Evolutionary conservation across 768 basidiomycete genomes (phyloP), one percentile per base, ranked within the genome.

Genomic region (Solioccasus polychromus): DNA sequence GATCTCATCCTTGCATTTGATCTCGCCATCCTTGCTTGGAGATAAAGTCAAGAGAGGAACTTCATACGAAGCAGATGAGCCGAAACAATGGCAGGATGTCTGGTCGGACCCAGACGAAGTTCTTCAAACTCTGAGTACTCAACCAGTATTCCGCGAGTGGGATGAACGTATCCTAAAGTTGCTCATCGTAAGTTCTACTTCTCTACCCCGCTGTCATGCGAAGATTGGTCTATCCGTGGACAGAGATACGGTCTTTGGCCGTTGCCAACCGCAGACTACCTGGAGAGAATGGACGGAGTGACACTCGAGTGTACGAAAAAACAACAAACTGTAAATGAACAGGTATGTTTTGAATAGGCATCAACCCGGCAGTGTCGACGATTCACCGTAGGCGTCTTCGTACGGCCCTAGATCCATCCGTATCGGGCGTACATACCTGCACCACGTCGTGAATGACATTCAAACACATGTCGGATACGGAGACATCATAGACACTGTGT

Each of bases 191-290:
- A 28, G 49, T 11, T 8, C 12, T 20, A 6, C 19, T 18, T 35
- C 14, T 8, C n/a, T 17, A 19, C 19, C 30, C 10, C 9, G 12
- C 9, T 1, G 17, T 8, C 5, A 19, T 15, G 9, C 6, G 30
- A 20, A 17, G 39, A 28, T 24, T 11, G 18, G 3, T 7, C 6
- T 12, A 9, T 5, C 15, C 2, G 2, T 17, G 22, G 19, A 44
- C 39, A 51, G 49, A 19, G 30, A 4, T 22, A 53, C 17, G 48
- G 45, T 8, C 39, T 53, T 44, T 49, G 39, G 23, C 19, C 42
- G 4, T 10, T 45, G 9, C 48, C 44, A 3, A 39, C 48, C 15
- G 30, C 26, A 4, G 45, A 51, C 12, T 44, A 47, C 7, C 45
- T 45, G 1, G 42, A 51, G 8, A 9, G 9, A 10, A 23, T 24